Evolutionary conservation across 495 filamentous ascomycete genomes (phyloP).

Genomic region (Penicillium mononematosum): DNA sequence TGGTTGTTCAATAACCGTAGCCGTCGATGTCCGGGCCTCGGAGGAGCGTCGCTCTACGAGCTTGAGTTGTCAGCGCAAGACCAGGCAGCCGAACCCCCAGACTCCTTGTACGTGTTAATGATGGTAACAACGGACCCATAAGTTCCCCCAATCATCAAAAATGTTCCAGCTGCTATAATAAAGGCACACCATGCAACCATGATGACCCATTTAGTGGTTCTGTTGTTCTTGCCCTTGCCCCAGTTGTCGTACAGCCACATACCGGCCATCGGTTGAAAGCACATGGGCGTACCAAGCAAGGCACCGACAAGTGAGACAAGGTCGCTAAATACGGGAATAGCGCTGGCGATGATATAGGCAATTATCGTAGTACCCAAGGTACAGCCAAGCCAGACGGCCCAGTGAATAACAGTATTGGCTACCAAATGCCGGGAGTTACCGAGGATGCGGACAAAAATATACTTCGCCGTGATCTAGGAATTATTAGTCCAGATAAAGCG

Average conservation of each 20-base stretch:
- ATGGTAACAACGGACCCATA: constrained; percentile 58
- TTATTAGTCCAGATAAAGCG: too few species aligned
- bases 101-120: constrained; percentile 42
- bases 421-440: constrained; percentile 51
- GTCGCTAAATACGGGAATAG: constrained; percentile 66
- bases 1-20: too few species aligned
- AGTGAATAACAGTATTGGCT: constrained; percentile 55
- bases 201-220: constrained; percentile 21
- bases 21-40: too few species aligned
- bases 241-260: constrained; percentile 51
- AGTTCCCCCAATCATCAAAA: constrained; percentile 55
- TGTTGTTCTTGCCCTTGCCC: constrained; percentile 39
- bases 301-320: constrained; percentile 61
- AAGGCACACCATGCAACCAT: constrained; percentile 33
- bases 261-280: constrained; percentile 44
- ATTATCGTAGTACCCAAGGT: constrained; percentile 54
- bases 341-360: constrained; percentile 67
- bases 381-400: constrained; percentile 58
- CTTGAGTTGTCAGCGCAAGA: constrained; percentile 38
- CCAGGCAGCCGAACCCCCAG: constrained; percentile 31
- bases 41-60: too few species aligned
- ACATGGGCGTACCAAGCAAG: constrained; percentile 51
- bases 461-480: constrained; percentile 44
- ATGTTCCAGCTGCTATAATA: constrained; percentile 38
- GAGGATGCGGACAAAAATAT: constrained; percentile 60